Evolutionary conservation across 306 rosid genomes (phyloP), one percentile per base, ranked within the genome.

Genomic region (Dryas drummondii): DNA sequence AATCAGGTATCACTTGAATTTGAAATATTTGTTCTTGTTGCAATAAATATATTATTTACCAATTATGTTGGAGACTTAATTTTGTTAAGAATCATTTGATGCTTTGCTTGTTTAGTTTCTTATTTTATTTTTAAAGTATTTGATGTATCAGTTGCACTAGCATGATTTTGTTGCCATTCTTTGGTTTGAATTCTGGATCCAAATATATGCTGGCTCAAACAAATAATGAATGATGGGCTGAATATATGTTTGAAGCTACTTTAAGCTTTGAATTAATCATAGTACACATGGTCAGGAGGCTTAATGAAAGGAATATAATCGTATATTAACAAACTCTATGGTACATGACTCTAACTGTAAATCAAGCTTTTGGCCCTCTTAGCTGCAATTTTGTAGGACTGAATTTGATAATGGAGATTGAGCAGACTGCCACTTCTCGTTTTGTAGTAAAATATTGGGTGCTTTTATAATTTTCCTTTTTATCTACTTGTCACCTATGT

Each of bases 1-100:
- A 79, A 81, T 52, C 88, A 90, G 94, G 91, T 89, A 86, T 37
- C 26, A 19, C 73, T 61, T 58, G 2, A 22, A 15, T 45, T 9
- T 40, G 62, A 4, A 6, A 4, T 7, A 55, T 37, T 42, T 53
- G 41, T 73, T 51, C 15, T 70, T 15, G 2, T 10, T 12, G 4
- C 4, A n/a, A 11, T 62, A 68, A 50, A 14, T 44, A 10, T 68
- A 59, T 26, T 41, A 27, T 66, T 46, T 65, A 11, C 57, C 75
- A 47, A 9, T 54, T 62, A 15, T 50, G 19, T 19, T 32, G 4
- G 40, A 17, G 8, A 68, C 69, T 71, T 68, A 69, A 11, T 13
- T 2, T 58, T 10, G 8, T 44, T 10, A 22, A 14, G 0, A 56
- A 6, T 72, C 8, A 13, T 45, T 44, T n/a, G 2, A 3, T 5